Percentiles rank a stretch among this genome's conserved stretches.
These are phyloP conservation scores for Geotrichum histeridarum DNA, from an alignment of 1,139 yeast species.

Conservation along the genomic window DNA sequence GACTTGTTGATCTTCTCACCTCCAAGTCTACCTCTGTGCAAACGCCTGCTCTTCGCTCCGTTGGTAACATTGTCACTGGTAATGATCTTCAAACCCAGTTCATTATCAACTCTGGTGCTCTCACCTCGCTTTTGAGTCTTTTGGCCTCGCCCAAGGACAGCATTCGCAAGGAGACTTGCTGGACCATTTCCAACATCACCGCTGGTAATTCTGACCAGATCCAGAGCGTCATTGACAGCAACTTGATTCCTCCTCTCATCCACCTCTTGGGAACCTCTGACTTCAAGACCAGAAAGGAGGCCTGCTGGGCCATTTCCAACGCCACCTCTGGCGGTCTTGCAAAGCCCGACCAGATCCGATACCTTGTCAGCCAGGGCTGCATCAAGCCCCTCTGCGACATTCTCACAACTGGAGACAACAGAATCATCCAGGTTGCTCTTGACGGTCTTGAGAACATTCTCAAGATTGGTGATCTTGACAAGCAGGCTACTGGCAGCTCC, in stretches of 20 bases:
- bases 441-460: conserved; percentile 92
- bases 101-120: conserved; percentile 87
- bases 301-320: conserved; percentile 98
- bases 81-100: conserved; percentile 92
- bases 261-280: conserved; percentile 78
- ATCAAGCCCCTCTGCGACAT: conserved; percentile 95
- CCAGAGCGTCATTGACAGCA: conserved; percentile 92
- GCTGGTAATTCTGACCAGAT: conserved; percentile 96
- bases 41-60: conserved; percentile 95
- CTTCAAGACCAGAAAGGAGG: conserved; percentile 94
- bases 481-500: conserved; percentile 53
- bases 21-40: conserved; percentile 84
- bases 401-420: conserved; percentile 79
- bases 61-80: conserved; percentile 97
- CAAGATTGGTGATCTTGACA: conserved; percentile 90
- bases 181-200: conserved; percentile 96
- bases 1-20: conserved; percentile 82
- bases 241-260: conserved; percentile 87
- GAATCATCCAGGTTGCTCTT: conserved; percentile 88
- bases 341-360: conserved; percentile 89
- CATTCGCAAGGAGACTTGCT: conserved; percentile 94
- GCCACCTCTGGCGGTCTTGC: conserved; percentile 94
- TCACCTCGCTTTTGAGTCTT: conserved; percentile 76
- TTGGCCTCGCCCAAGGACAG: conserved; percentile 84
- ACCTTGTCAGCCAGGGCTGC: conserved; percentile 90